These are phyloP conservation scores for Sclerotinia spermophila DNA, from an alignment of 2,329 filamentous ascomycete species.

Conservation along the genomic window DNA sequence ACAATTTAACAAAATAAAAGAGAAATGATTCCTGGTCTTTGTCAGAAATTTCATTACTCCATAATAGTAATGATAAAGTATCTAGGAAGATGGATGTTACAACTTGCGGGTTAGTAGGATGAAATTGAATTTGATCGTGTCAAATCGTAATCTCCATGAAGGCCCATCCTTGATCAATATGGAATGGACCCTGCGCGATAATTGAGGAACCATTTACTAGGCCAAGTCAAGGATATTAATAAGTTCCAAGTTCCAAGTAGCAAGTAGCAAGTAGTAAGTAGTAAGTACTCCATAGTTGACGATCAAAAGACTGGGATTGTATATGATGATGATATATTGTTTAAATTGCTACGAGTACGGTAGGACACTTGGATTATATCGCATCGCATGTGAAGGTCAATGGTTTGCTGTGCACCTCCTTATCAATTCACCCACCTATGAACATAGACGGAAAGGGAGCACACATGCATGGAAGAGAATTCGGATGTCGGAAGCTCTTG, in stretches of 20 bases:
- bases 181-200: slow-evolving; percentile 1
- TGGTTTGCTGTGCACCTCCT: too few species aligned
- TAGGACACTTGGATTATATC: too few species aligned
- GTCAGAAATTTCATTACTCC: slow-evolving; percentile 10
- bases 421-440: too few species aligned
- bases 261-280: background rate
- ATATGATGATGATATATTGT: background rate
- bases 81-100: slow-evolving; percentile 8
- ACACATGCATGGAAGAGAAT: background rate
- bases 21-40: background rate
- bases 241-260: background rate
- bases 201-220: background rate
- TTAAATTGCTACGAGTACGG: background rate
- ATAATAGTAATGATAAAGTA: slow-evolving; percentile 13
- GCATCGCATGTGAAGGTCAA: too few species aligned
- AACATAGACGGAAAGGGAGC: too few species aligned
- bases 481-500: background rate
- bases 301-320: background rate
- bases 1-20: slow-evolving; percentile 5
- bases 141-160: slow-evolving; percentile 12
- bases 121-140: slow-evolving; percentile 3
- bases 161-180: slow-evolving; percentile 7
- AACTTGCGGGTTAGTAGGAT: slow-evolving; percentile 12
- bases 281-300: background rate
- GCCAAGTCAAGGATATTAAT: too few species aligned